Percentiles rank a stretch among this genome's conserved stretches.
phyloP scores from a whole-genome alignment of 805 yeast genomes.

The Yamadazyma philogaea region DNA sequence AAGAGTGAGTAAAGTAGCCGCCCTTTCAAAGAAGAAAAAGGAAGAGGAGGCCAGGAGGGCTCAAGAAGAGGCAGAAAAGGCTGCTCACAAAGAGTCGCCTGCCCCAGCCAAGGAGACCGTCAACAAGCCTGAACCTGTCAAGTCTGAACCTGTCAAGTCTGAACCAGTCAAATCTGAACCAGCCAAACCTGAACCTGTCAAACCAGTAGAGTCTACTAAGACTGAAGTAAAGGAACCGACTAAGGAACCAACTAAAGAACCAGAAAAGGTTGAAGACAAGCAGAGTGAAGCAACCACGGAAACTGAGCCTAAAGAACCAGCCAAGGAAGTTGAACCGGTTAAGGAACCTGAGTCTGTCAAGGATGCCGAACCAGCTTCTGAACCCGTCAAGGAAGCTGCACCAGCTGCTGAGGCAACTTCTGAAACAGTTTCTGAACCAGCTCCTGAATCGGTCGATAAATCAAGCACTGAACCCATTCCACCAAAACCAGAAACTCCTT shows the following conservation, averaged over 20 bases:
- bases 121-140: no score
- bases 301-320: constrained; percentile 1
- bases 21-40: constrained; percentile 8
- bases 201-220: no score
- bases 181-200: background rate
- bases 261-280: background rate
- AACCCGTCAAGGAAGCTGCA: constrained; percentile 4
- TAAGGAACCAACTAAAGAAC: background rate
- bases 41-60: constrained; percentile 5
- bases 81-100: no score
- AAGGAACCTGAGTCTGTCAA: constrained; percentile 8
- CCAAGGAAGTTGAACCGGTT: constrained; percentile 8
- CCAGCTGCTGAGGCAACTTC: background rate
- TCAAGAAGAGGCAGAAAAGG: background rate
- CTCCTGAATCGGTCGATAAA: background rate
- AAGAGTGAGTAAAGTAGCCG: constrained; percentile 11
- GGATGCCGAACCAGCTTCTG: background rate
- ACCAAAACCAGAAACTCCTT: background rate
- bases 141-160: no score
- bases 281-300: background rate
- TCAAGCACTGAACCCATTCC: no score
- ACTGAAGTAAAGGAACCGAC: background rate
- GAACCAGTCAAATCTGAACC: constrained; percentile 2
- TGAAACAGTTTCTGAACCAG: background rate
- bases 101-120: no score